phyloP scores from a whole-genome alignment of 371 early-diverging fungal genomes.

The Saksenaea vasiformis region DNA sequence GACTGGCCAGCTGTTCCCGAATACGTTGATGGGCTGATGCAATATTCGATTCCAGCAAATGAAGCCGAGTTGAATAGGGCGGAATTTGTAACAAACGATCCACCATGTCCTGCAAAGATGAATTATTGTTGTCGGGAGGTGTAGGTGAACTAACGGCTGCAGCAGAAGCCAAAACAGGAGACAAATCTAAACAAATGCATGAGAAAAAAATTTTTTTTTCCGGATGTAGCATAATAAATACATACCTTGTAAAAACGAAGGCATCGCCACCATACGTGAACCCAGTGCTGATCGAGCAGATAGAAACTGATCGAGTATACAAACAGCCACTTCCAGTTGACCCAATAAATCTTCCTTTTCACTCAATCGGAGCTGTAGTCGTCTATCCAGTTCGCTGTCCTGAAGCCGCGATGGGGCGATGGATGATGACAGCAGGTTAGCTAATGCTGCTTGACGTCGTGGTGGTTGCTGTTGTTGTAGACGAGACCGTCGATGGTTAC shows the following conservation, averaged over 20 bases:
- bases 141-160: slow-evolving; percentile 3
- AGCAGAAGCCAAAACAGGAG: slow-evolving; percentile 26
- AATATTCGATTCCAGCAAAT: slow-evolving; percentile 29
- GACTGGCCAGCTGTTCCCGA: slow-evolving; percentile 28
- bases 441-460: background rate
- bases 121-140: slow-evolving; percentile 2
- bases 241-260: slow-evolving; percentile 37
- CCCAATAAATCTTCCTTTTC: slow-evolving; percentile 39
- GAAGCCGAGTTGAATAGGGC: slow-evolving; percentile 35
- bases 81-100: slow-evolving; percentile 33
- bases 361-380: slow-evolving; percentile 27
- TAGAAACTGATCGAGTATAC: slow-evolving; percentile 39
- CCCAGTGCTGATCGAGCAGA: slow-evolving; percentile 32
- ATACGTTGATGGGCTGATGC: slow-evolving; percentile 39
- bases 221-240: background rate
- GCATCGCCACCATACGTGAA: slow-evolving; percentile 18
- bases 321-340: slow-evolving; percentile 35
- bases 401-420: background rate
- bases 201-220: slow-evolving; percentile 3
- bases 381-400: slow-evolving; percentile 24
- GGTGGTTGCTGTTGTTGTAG: background rate
- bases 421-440: background rate
- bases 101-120: slow-evolving; percentile 19
- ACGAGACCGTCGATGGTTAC: background rate
- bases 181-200: slow-evolving; percentile 21